These are phyloP conservation scores for Ogataea hybrid DNA, from an alignment of 1,139 yeast genomes.

Conservation along the genomic window DNA sequence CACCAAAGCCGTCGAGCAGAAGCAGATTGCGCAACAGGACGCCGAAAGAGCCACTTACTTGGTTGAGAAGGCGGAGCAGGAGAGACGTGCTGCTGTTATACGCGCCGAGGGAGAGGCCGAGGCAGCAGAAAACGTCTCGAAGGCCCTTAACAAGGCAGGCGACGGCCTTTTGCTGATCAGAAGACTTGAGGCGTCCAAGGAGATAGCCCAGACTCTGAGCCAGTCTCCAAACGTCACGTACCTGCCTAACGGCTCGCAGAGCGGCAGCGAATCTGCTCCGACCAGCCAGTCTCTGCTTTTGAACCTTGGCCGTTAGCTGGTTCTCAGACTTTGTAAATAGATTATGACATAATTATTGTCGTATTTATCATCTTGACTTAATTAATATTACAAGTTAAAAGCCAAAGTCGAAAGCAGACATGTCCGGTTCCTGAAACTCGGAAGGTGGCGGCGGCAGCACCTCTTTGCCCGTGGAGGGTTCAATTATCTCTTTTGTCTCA, in stretches of 20 bases:
- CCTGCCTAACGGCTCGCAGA: constrained; percentile 59
- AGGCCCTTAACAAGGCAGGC: constrained; percentile 91
- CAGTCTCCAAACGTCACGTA: constrained; percentile 86
- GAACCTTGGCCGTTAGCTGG: constrained; percentile 52
- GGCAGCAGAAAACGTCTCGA: constrained; percentile 93
- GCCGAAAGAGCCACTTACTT: constrained; percentile 95
- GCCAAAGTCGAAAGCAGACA: constrained; percentile 68
- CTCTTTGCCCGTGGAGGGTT: constrained; percentile 1
- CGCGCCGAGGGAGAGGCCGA: constrained; percentile 99
- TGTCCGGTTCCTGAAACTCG: constrained; percentile 73
- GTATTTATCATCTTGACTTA: background rate
- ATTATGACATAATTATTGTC: background rate
- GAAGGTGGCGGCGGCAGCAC: constrained; percentile 45
- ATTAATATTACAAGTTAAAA: constrained; percentile 11
- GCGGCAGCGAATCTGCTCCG: constrained; percentile 33
- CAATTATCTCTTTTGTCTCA: background rate
- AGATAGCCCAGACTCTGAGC: constrained; percentile 87
- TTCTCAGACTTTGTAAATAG: constrained; percentile 2
- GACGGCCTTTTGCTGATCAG: constrained; percentile 93
- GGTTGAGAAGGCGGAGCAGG: constrained; percentile 97
- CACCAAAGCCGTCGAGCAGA: constrained; percentile 98
- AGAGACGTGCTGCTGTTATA: constrained; percentile 89
- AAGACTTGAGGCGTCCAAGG: constrained; percentile 95
- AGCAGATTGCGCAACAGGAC: constrained; percentile 98
- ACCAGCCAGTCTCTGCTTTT: constrained; percentile 48